These are phyloP conservation scores for cucumber (Cucumis sativus) DNA, from an alignment of 306 rosid species.

Conservation along the genomic window DNA sequence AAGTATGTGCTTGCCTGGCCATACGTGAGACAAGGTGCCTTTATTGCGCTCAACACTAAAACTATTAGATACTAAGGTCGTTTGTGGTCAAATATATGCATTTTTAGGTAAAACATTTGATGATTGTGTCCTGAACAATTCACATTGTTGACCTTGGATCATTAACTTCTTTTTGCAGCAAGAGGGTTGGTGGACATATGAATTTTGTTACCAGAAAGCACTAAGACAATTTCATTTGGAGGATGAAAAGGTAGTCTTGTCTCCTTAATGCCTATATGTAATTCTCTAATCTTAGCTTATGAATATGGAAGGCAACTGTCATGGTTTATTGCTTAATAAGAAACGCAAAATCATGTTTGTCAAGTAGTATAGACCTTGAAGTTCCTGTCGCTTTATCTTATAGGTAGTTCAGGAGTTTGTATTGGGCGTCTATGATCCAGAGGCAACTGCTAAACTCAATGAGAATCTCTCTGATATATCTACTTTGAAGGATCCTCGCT, in stretches of 20 bases:
- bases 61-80: background rate
- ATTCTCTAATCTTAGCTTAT: constrained; percentile 5
- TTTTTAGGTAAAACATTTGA: background rate
- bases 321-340: background rate
- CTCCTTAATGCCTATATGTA: background rate
- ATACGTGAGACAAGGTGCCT: background rate
- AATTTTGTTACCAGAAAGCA: constrained; percentile 73
- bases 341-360: background rate
- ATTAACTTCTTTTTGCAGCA: constrained; percentile 44
- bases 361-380: constrained; percentile 6
- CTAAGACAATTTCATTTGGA: constrained; percentile 81
- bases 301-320: background rate
- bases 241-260: constrained; percentile 53
- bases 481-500: constrained; percentile 81
- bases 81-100: background rate
- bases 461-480: constrained; percentile 81
- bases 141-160: background rate
- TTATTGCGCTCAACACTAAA: background rate
- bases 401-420: constrained; percentile 77
- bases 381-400: constrained; percentile 10
- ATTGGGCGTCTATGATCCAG: constrained; percentile 70
- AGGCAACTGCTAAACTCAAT: constrained; percentile 68
- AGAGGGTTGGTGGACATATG: constrained; percentile 99
- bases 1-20: background rate
- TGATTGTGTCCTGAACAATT: background rate